Conservation (phyloP, 352 stramenopile species). For the Nothophytophthora sp. region DNA sequence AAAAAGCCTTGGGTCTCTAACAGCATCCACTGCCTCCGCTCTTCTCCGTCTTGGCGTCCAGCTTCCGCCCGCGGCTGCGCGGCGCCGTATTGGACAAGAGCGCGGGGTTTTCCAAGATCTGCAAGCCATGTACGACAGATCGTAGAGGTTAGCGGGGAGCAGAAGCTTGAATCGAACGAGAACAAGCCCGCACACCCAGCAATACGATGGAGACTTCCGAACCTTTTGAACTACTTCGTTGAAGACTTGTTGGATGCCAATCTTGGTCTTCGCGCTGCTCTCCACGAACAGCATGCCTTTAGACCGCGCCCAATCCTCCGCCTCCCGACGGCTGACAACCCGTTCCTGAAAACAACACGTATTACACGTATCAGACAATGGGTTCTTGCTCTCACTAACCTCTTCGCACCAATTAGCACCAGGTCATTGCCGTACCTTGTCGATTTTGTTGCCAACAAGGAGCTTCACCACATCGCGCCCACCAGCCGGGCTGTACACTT, state of each 20-base stretch:
- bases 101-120: slow-evolving; percentile 92
- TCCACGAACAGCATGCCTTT: slow-evolving; percentile 99
- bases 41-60: slow-evolving; percentile 67
- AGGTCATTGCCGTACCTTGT: slow-evolving; percentile 67
- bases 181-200: background rate
- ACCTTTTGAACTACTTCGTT: slow-evolving; percentile 99
- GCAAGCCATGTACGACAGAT: no score
- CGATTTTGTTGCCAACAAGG: slow-evolving; percentile 97
- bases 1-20: slow-evolving; percentile 40
- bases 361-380: slow-evolving; percentile 1
- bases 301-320: slow-evolving; percentile 95
- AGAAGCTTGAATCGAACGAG: background rate
- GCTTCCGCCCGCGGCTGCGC: slow-evolving; percentile 55
- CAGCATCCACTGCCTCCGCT: slow-evolving; percentile 53
- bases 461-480: slow-evolving; percentile 97
- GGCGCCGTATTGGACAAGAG: slow-evolving; percentile 89
- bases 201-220: no score
- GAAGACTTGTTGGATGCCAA: slow-evolving; percentile 96
- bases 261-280: slow-evolving; percentile 96
- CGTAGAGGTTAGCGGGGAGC: slow-evolving; percentile 1
- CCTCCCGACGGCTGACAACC: slow-evolving; percentile 92
- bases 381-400: background rate
- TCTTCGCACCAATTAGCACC: background rate
- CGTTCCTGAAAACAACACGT: slow-evolving; percentile 70
- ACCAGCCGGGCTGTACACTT: slow-evolving; percentile 95